These are phyloP conservation scores for Epichloe amarillans DNA, from an alignment of 2,329 filamentous ascomycete species.

Conservation along the genomic window DNA sequence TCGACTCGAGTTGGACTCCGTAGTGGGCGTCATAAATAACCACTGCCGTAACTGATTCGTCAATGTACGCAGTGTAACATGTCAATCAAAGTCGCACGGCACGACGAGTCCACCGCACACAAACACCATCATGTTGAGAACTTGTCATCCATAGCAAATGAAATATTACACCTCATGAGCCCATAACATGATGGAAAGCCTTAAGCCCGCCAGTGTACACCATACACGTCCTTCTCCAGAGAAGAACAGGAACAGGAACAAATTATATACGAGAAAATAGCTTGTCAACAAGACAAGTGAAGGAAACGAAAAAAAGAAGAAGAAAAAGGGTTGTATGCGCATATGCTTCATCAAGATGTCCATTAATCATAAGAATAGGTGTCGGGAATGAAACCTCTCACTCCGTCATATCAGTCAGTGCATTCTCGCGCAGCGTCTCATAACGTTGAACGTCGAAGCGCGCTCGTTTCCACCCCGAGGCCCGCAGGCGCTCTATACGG, in stretches of 20 bases:
- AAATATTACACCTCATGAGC: background rate
- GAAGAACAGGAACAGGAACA: background rate
- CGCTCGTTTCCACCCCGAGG: constrained; percentile 40
- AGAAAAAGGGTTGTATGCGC: background rate
- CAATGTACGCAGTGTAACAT: no score
- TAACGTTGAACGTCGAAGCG: constrained; percentile 42
- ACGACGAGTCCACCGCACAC: no score
- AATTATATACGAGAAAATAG: background rate
- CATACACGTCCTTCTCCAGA: no score
- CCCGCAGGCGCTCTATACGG: constrained; percentile 40
- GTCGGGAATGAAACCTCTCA: background rate
- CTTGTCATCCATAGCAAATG: background rate
- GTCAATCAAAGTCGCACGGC: no score
- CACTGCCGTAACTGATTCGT: no score
- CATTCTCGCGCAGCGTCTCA: constrained; percentile 36
- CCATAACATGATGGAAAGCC: background rate
- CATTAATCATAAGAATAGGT: background rate
- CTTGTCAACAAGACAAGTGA: background rate
- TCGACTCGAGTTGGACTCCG: background rate
- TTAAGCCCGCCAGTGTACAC: no score
- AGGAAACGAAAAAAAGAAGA: background rate
- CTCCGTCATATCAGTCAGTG: constrained; percentile 33
- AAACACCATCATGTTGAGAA: background rate
- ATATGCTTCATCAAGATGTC: no score
- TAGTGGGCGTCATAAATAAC: no score